Conservation (phyloP, 2,329 filamentous ascomycete genomes). For the Aspergillus glaucus region DNA sequence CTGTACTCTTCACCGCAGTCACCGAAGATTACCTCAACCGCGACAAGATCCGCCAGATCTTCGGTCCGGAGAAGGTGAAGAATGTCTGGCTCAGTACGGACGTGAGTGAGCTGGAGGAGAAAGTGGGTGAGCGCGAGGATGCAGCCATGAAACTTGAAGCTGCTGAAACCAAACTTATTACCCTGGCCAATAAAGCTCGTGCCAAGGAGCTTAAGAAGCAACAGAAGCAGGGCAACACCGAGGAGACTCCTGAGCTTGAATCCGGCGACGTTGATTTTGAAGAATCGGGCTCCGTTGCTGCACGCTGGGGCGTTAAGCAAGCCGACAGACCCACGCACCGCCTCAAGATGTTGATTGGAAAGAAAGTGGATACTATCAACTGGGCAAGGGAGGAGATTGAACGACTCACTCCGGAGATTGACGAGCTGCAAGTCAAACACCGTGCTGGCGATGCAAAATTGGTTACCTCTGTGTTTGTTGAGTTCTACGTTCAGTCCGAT, state of each 20-base stretch:
- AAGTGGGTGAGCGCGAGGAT: constrained; percentile 75
- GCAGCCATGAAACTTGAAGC: constrained; percentile 75
- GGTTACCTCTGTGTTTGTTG: constrained; percentile 78
- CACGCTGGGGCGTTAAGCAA: constrained; percentile 61
- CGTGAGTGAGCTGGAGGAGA: constrained; percentile 67
- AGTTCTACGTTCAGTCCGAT: constrained; percentile 74
- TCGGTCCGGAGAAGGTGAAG: constrained; percentile 69
- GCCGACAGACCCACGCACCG: constrained; percentile 74
- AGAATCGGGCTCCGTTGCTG: constrained; percentile 59
- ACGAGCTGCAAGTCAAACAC: constrained; percentile 62
- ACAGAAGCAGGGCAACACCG: constrained; percentile 47
- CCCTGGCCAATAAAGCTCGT: constrained; percentile 65
- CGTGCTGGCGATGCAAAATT: constrained; percentile 58
- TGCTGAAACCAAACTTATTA: constrained; percentile 81
- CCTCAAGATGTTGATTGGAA: constrained; percentile 64
- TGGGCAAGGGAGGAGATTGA: constrained; percentile 77
- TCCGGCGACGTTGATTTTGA: constrained; percentile 49
- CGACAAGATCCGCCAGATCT: constrained; percentile 69
- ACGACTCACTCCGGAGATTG: constrained; percentile 65
- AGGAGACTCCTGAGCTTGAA: constrained; percentile 31
- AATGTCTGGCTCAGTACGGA: constrained; percentile 79
- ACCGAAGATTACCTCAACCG: constrained; percentile 72
- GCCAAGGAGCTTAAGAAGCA: constrained; percentile 61
- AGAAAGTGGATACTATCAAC: constrained; percentile 91
- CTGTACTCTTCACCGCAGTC: constrained; percentile 82